Conservation (phyloP, 306 rosid species). For the Quercus gilva region DNA sequence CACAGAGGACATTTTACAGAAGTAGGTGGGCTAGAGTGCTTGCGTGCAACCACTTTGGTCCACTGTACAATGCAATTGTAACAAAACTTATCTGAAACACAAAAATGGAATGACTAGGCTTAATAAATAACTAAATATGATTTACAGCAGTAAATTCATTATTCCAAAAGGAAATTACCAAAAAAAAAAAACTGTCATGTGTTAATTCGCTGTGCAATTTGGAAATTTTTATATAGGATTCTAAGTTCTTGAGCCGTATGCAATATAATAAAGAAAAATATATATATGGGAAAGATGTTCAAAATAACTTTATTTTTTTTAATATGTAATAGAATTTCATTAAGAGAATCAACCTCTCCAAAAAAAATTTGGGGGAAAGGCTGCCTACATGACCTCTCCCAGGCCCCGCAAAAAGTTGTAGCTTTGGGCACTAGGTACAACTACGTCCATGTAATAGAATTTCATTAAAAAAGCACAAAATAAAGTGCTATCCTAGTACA, state of each 20-base stretch:
- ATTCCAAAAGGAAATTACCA: not conserved
- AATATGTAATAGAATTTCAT: no score
- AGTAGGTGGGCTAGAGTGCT: conserved; percentile 41
- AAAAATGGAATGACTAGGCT: conserved; percentile 15
- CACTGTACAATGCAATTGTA: conserved; percentile 85
- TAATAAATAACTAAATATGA: not conserved
- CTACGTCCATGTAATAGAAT: not conserved
- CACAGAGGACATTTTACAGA: conserved; percentile 85
- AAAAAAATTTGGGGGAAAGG: no score
- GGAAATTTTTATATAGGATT: not conserved
- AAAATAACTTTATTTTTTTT: not conserved
- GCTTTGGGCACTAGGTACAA: not conserved
- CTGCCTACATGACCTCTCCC: no score
- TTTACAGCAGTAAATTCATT: not conserved
- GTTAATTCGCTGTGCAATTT: not conserved
- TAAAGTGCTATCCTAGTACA: no score
- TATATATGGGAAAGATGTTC: not conserved
- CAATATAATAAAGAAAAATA: not conserved
- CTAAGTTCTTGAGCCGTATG: not conserved
- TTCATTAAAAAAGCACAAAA: not conserved
- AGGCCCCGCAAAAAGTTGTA: no score
- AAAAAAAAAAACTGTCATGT: not conserved
- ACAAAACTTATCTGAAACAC: conserved; percentile 77
- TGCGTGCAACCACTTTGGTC: conserved; percentile 66
- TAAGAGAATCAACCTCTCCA: no score